These are phyloP conservation scores for Cercospora sojina DNA, from an alignment of 2,329 filamentous ascomycete species.

Conservation along the genomic window DNA sequence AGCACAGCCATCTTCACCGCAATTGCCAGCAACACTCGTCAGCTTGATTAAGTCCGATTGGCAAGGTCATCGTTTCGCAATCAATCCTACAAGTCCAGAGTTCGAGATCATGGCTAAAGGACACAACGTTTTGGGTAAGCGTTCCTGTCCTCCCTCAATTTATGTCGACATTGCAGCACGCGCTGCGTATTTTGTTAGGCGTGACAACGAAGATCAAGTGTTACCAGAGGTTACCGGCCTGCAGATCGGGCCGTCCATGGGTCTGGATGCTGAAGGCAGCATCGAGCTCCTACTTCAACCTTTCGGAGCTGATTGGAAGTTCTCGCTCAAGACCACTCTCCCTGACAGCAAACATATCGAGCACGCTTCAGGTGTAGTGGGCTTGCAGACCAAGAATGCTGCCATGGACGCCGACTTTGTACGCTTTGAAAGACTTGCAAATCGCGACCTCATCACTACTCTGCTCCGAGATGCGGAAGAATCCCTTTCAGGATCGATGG, in stretches of 20 bases:
- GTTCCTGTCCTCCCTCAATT: neutral
- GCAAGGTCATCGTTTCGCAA: constrained; percentile 4
- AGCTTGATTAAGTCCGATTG: constrained; percentile 1
- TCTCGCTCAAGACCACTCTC: neutral
- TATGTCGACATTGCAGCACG: constrained; percentile 5
- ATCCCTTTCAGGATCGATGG: constrained; percentile 6
- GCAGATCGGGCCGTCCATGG: neutral
- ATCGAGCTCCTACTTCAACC: constrained; percentile 1
- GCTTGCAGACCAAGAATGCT: neutral
- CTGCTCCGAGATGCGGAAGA: neutral
- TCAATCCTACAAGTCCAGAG: neutral
- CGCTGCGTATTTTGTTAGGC: neutral
- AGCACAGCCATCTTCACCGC: neutral
- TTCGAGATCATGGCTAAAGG: neutral
- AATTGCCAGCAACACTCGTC: constrained; percentile 2
- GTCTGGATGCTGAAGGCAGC: neutral
- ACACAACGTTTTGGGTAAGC: neutral
- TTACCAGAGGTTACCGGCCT: neutral
- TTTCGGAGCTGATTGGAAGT: neutral
- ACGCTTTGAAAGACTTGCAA: constrained; percentile 8
- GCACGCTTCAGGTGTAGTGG: neutral
- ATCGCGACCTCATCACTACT: neutral
- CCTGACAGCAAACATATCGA: neutral
- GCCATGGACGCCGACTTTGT: neutral
- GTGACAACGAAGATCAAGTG: neutral